Base-by-base conservation (phyloP, 164 flowering plant genomes). In the Litsea cubeba region DNA sequence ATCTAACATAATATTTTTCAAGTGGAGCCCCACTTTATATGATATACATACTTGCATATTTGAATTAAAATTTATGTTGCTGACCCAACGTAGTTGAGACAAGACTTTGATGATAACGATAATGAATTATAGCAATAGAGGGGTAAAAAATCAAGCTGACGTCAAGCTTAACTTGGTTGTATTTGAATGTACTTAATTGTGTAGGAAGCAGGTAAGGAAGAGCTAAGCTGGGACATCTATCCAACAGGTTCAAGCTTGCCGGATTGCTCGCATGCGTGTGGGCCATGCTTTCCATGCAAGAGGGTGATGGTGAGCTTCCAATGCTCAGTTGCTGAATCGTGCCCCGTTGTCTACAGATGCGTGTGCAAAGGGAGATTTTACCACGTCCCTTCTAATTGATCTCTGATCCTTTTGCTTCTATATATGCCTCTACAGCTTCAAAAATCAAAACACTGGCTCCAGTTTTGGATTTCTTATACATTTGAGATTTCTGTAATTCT, bases 221-320 rank as follows among this genome's bases (percentile, higher is more conserved):
- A 79, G 58, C 7, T 79, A 1, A 84, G 81, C 62, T 76, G 79
- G 86, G 87, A 81, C 74, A 32, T 86, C 2, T 84, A 84, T 64
- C 87, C 88, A 17, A 84, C 88, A 0, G 97, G 96, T 5, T 93
- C 97, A 51, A 91, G 85, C 77, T 75, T 93, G 66, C 96, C 97
- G 3, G 97, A 93, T 72, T 93, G 96, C 62, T 80, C 88, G 0
- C 94, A 90, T 51, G 94, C 97, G 0, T 93, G 97, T 57, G 96
- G 96, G 6, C 78, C 93, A 0, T 93, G 97, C 77, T 75, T 74
- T 62, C 95, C 97, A 35, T 93, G 97, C 88, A 89, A 83, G 81
- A 83, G 91, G 74, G 97, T 91, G 77, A 91, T 88, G 84, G 89
- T 93, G 74, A 88, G 93, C 88, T 88, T 83, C 85, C 85, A 84